phyloP scores from a whole-genome alignment of 805 yeast genomes.

The Candida xyloterini region DNA sequence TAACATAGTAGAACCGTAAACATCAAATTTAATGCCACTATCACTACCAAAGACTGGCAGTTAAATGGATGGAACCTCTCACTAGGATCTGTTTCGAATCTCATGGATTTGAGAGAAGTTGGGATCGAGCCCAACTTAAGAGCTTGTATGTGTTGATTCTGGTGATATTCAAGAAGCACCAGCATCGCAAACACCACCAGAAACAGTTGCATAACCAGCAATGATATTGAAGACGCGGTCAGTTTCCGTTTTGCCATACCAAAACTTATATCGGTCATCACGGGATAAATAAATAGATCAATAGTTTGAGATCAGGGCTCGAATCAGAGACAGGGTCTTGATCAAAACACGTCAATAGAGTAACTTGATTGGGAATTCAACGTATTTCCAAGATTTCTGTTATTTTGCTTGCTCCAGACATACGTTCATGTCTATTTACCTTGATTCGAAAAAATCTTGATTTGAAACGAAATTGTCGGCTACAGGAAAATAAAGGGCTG shows the following conservation, averaged over 20 bases:
- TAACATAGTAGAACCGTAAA: conserved; percentile 12
- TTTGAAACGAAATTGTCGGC: not conserved
- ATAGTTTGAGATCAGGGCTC: not conserved
- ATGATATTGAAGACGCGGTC: not conserved
- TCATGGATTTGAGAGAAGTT: not conserved
- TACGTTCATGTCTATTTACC: conserved; percentile 3
- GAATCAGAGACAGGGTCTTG: not conserved
- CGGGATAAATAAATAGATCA: not conserved
- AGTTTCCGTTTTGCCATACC: not conserved
- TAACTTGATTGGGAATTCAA: not conserved
- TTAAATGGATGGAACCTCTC: conserved; percentile 16
- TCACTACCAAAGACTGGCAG: conserved; percentile 7
- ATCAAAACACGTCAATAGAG: not conserved
- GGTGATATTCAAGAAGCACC: not conserved
- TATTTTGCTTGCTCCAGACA: not conserved
- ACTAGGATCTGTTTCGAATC: conserved; percentile 12
- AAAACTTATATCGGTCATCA: conserved; percentile 1
- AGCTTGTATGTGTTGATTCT: not conserved
- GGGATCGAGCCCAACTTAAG: not conserved
- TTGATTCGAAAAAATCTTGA: conserved; percentile 3
- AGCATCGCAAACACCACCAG: not conserved
- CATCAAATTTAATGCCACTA: conserved; percentile 6
- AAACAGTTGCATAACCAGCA: conserved; percentile 1
- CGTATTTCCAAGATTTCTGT: too few species aligned
- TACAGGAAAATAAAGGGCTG: not conserved